Percentiles rank a stretch among this genome's conserved stretches.
Evolutionary conservation across 192 early-diverging fungal genomes (phyloP).

Genomic region (Entomortierella lignicola): DNA sequence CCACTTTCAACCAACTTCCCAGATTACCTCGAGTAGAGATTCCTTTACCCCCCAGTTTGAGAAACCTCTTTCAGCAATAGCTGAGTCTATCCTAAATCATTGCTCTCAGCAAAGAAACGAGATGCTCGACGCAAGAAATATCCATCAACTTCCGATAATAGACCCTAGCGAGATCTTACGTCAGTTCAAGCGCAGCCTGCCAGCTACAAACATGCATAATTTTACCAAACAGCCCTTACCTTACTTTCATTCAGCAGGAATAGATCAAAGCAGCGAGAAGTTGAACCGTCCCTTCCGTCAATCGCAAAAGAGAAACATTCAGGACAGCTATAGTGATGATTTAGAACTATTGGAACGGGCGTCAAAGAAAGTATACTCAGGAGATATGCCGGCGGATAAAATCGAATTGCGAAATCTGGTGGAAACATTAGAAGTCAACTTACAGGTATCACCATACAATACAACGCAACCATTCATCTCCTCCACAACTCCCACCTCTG

Average conservation of each 20-base stretch:
- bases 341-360: not conserved
- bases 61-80: slow-evolving; percentile 10
- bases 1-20: slow-evolving; percentile 15
- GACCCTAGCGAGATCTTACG: slow-evolving; percentile 19
- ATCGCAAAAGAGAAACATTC: slow-evolving; percentile 16
- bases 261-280: not conserved
- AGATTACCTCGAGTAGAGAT: slow-evolving; percentile 8
- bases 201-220: not conserved
- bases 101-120: not conserved
- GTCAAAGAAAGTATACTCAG: slow-evolving; percentile 18
- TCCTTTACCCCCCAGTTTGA: not conserved
- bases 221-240: not conserved
- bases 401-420: not conserved
- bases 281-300: not conserved
- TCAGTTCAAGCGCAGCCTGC: not conserved
- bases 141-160: slow-evolving; percentile 14
- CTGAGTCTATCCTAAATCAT: slow-evolving; percentile 17
- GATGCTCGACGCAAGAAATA: not conserved
- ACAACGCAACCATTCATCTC: not conserved
- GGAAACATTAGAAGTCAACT: not conserved
- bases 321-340: slow-evolving; percentile 13
- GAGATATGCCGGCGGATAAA: not conserved
- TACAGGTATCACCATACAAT: not conserved
- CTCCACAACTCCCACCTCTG: no score
- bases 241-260: not conserved